Conservation (phyloP, 1,284 basidiomycete genomes). For the Malassezia equina region DNA sequence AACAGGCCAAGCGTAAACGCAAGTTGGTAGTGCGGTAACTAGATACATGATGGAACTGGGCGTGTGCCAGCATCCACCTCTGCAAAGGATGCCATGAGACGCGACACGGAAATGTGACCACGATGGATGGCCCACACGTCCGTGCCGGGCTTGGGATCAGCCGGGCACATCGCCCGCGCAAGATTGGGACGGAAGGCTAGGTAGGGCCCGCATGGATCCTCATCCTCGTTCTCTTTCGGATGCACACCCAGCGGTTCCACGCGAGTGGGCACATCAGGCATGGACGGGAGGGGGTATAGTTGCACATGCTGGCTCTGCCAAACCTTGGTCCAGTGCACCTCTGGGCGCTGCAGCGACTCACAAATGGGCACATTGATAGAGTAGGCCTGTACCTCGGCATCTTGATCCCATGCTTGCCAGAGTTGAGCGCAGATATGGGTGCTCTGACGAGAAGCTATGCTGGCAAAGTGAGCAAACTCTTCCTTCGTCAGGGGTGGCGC, state of each 20-base stretch:
- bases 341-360: conserved; percentile 29
- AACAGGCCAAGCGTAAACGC: conserved; percentile 54
- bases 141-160: conserved; percentile 21
- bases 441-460: conserved; percentile 22
- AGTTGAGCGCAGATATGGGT: conserved; percentile 27
- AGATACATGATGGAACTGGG: not conserved
- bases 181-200: conserved; percentile 42
- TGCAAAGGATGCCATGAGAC: conserved; percentile 17
- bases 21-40: conserved; percentile 49
- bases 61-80: conserved; percentile 1
- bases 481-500: conserved; percentile 19
- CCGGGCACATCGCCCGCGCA: conserved; percentile 27
- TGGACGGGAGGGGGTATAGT: not conserved
- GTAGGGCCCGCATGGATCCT: conserved; percentile 16
- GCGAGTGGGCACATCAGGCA: not conserved
- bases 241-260: conserved; percentile 3
- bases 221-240: conserved; percentile 7
- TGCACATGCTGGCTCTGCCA: conserved; percentile 27
- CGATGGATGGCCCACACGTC: conserved; percentile 41
- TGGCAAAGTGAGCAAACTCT: conserved; percentile 9
- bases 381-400: conserved; percentile 30
- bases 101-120: conserved; percentile 35
- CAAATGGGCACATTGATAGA: conserved; percentile 42
- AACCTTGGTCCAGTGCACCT: conserved; percentile 37
- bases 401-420: conserved; percentile 30